A percentile compares a stretch with the other conserved stretches of the same genome.
Evolutionary conservation across 225 moss, liverwort and hornwort genomes (phyloP).

Genomic region (Bryum argenteum): DNA sequence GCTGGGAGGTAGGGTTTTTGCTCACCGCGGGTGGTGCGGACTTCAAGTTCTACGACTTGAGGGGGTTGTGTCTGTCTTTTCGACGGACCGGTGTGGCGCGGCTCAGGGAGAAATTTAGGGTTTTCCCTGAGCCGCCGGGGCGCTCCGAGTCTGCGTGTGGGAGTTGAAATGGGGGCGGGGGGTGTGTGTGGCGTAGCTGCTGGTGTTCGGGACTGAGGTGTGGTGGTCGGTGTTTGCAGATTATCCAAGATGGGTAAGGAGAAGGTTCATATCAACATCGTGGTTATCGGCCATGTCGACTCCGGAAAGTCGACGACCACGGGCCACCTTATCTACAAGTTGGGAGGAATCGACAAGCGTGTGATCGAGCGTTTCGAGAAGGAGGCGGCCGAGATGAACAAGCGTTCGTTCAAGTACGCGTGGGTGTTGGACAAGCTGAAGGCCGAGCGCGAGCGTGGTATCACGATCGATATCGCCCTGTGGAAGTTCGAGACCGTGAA

Average conservation of each 20-base stretch:
- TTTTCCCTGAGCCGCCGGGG: too few relatives aligned
- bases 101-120: too few relatives aligned
- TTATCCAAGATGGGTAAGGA: constrained; percentile 57
- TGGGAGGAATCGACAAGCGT: constrained; percentile 66
- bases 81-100: too few relatives aligned
- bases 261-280: constrained; percentile 70
- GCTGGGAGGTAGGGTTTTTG: too few relatives aligned
- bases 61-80: too few relatives aligned
- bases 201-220: background rate
- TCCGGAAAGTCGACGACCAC: constrained; percentile 77
- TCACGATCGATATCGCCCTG: constrained; percentile 61
- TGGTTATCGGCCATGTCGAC: constrained; percentile 80
- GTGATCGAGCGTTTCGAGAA: constrained; percentile 74
- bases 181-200: too few relatives aligned
- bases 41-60: too few relatives aligned
- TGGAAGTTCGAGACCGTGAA: constrained; percentile 65
- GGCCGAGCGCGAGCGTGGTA: constrained; percentile 68
- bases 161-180: too few relatives aligned
- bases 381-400: constrained; percentile 72
- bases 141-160: too few relatives aligned
- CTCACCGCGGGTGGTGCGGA: too few relatives aligned
- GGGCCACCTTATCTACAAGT: constrained; percentile 63
- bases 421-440: constrained; percentile 70
- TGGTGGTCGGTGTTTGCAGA: background rate
- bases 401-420: constrained; percentile 71